Percentiles rank a stretch among this genome's conserved stretches.
phyloP scores from a whole-genome alignment of 2,329 filamentous ascomycete genomes.

The Lecanoromycetidae sp. region DNA sequence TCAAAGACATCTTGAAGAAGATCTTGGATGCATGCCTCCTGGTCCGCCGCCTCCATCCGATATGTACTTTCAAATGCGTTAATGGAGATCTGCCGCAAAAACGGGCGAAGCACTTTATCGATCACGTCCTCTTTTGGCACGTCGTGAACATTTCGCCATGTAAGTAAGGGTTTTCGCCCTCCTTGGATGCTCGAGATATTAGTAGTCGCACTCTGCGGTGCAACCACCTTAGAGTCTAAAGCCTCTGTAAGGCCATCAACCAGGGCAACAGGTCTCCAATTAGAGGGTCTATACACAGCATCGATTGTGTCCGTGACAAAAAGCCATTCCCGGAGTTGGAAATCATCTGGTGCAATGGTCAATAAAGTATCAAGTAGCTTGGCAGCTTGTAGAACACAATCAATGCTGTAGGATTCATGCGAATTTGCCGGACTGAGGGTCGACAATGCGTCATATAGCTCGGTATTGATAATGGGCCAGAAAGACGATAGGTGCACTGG shows the following conservation, averaged over 20 bases:
- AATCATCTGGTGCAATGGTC: constrained; percentile 79
- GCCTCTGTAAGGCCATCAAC: constrained; percentile 76
- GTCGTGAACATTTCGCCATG: constrained; percentile 38
- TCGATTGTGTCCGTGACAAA: constrained; percentile 96
- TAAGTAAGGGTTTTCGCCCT: constrained; percentile 31
- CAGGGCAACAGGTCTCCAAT: constrained; percentile 59
- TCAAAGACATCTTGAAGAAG: constrained; percentile 68
- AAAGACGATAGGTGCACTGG: constrained; percentile 68
- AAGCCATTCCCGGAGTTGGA: constrained; percentile 96
- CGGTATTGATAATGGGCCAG: constrained; percentile 82
- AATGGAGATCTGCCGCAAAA: constrained; percentile 86
- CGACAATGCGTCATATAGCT: constrained; percentile 67
- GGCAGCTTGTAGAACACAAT: constrained; percentile 75
- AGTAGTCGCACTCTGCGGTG: constrained; percentile 21
- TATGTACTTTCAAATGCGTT: constrained; percentile 89
- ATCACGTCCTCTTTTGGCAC: constrained; percentile 52
- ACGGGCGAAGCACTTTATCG: constrained; percentile 67
- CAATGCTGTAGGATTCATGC: constrained; percentile 65
- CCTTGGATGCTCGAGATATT: constrained; percentile 6
- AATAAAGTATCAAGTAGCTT: constrained; percentile 87
- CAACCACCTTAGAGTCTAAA: constrained; percentile 40
- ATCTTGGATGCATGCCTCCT: constrained; percentile 49
- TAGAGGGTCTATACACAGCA: constrained; percentile 69
- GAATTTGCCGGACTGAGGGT: constrained; percentile 59
- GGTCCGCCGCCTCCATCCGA: constrained; percentile 60